Evolutionary conservation across 345 rosid species (phyloP), one percentile per base, ranked within the genome.

Genomic region (Salix exigua): DNA sequence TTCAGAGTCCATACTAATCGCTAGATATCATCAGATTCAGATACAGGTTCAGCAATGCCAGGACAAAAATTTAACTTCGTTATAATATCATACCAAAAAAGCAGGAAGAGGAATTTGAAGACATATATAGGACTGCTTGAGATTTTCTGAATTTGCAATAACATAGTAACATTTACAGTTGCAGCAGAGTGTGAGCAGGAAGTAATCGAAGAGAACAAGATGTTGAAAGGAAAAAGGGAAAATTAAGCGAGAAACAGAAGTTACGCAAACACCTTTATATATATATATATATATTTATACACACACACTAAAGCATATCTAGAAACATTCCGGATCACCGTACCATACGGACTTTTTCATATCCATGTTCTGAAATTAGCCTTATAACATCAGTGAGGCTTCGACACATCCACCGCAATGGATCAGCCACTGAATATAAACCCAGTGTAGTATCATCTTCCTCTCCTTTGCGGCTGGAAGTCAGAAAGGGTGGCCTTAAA

Each of bases 341-440:
- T 63, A 79, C 37, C 83, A 77, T 58, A 35, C 37, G 85, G 86
- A 85, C 53, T 76, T 64, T 73, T 79, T 76, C 80, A 77, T 77
- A 84, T 79, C 83, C 83, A 80, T 61, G 82, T 68, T 76, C 87
- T 79, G 78, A 50, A 75, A 87, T 86, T 86, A 86, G 82, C 79
- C 80, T 78, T 76, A 82, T 81, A 73, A 75, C 79, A 86, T 86
- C 75, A 86, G 82, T 73, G 48, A 73, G 75, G 77, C 58, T 71
- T 74, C 80, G 21, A 78, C 33, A 79, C 63, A 73, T 74, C 79
- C 16, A 78, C 38, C 82, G 73, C 75, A 48, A 74, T 23, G 73
- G 78, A 81, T 77, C 77, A 9, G 78, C 84, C 75, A 51, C 86
- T 86, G 72, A 66, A 77, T 74, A 71, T 82, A 66, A 85, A 63